Evolutionary conservation across 1,284 basidiomycete species (phyloP), one percentile per base, ranked within the genome.

Genomic region (Trichosporon ovoides): DNA sequence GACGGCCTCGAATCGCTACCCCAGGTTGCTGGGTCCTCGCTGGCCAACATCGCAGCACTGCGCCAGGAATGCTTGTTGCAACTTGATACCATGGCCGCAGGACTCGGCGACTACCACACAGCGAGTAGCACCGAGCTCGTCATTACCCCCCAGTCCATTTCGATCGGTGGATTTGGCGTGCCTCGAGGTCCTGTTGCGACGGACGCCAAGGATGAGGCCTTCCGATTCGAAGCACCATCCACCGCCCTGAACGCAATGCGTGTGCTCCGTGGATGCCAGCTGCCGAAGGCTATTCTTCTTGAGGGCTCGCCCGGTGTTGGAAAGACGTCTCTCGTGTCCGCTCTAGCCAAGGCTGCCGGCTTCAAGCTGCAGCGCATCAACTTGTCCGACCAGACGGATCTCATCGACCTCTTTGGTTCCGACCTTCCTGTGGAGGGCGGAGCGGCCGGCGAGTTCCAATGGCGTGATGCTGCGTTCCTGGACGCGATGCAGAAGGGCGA

Each of bases 241-340:
- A 89, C 94, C 9, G 83, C 83, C 22, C 83, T 87, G 60, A 99
- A 99, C 76, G 88, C 89, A 14, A 84, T 92, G 82, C 87, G 95
- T 34, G 86, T 98, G 3, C 79, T 94, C 18, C 84, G 96, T 57
- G 96, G 93, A 6, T 89, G 89, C 62, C 93, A 97, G 73, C 82
- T 98, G 1, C 77, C 80, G 7, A 98, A 98, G 75, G 91, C 96
- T 0, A 89, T 99, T 54, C 81, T 99, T 28, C 82, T 99, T 3
- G 96, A 99, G 75, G 96, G 96, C 2, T 97, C 92, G 73, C 97
- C 97, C 6, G 96, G 96, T 3, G 96, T 98, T n/a, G 96, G 97
- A 6, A 99, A 99, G 80, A 99, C 97, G 0, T 96, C 91, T 72
- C 82, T 99, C 5, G 82, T 99, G 57, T 83, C 87, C 14, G 94